Evolutionary conservation across 257 asterid species (phyloP), one percentile per base, ranked within the genome.

Genomic region (Solanum sparsipilum): DNA sequence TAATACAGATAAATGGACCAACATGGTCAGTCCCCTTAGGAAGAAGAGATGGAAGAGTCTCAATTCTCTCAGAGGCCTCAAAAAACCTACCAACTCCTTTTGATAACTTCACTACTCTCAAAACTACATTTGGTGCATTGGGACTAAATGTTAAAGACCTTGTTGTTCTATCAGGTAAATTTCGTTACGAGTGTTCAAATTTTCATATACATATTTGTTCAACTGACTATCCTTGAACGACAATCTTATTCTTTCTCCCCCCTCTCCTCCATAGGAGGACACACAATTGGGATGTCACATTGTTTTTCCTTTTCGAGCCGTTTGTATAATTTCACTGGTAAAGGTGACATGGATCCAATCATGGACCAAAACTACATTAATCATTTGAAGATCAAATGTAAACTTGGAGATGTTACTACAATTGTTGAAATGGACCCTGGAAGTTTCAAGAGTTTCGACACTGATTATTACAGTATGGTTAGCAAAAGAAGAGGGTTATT

Each of bases 1-100:
- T 3, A 20, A 56, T 56, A 18, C 89, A 94, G 96, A 90, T 92
- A 13, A 90, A 90, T 2, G 98, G 98, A 73, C 98, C 98, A 29
- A 86, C 41, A 21, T 96, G 98, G 99, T 7, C 21, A 48, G 98
- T 96, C 15, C 95, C 94, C 0, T 89, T 93, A 87, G 99, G 99
- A 29, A 87, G 99, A 88, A 91, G 95, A 85, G 98, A 95, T 87
- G 98, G 98, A 52, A 92, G 86, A 56, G 94, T 91, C 34, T 95
- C 99, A 4, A 84, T 9, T 15, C 29, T 92, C 11, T 82, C 63
- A 13, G 97, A 96, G 21, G 96, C 94, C 15, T 65, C 90, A 31
- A 21, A 21, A 1, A 86, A 89, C 2, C 41, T 91, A 6, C 93
- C 93, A 74, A 10, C 89, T 4, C 90, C 93, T 41, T 44, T 32